phyloP scores from a whole-genome alignment of 2,329 filamentous ascomycete genomes.

The Parascedosporium putredinis region DNA sequence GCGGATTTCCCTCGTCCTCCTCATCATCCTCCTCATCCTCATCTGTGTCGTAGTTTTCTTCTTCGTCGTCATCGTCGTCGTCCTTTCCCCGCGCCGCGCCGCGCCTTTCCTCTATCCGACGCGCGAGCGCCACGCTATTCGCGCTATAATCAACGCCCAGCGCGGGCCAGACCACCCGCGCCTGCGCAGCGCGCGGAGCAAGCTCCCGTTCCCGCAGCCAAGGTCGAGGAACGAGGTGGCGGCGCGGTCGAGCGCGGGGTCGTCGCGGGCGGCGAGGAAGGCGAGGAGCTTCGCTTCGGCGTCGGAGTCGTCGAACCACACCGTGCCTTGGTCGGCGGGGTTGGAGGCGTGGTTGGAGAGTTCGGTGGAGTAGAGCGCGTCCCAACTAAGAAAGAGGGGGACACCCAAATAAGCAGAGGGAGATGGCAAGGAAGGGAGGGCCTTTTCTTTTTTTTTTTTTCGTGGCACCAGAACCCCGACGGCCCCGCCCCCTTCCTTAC shows the following conservation, averaged over 20 bases:
- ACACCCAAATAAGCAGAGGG: background rate
- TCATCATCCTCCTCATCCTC: slow-evolving; percentile 11
- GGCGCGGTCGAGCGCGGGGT: background rate
- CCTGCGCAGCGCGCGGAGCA: slow-evolving; percentile 68
- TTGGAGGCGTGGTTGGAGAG: slow-evolving; percentile 61
- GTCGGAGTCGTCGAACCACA: slow-evolving; percentile 93
- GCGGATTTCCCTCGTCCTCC: slow-evolving; percentile 15
- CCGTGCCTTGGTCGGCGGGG: slow-evolving; percentile 70
- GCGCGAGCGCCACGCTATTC: slow-evolving; percentile 63
- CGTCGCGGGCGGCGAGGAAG: slow-evolving; percentile 46
- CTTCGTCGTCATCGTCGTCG: slow-evolving; percentile 18
- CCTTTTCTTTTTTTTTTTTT: too few relatives aligned
- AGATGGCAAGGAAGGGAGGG: background rate
- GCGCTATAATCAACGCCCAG: slow-evolving; percentile 83
- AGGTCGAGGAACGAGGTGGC: slow-evolving; percentile 61
- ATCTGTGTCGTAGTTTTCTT: slow-evolving; percentile 17
- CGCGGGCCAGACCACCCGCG: slow-evolving; percentile 55
- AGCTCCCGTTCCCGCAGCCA: slow-evolving; percentile 86
- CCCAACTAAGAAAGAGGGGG: slow-evolving; percentile 47
- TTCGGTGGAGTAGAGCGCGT: slow-evolving; percentile 61
- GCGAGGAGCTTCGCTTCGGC: slow-evolving; percentile 71
- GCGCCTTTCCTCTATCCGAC: slow-evolving; percentile 40
- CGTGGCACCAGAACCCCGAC: too few relatives aligned
- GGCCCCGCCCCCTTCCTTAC: too few relatives aligned
- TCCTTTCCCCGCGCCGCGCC: slow-evolving; percentile 8